Base-by-base conservation (phyloP, 768 basidiomycete genomes). In the Plicaturopsis crispa region DNA sequence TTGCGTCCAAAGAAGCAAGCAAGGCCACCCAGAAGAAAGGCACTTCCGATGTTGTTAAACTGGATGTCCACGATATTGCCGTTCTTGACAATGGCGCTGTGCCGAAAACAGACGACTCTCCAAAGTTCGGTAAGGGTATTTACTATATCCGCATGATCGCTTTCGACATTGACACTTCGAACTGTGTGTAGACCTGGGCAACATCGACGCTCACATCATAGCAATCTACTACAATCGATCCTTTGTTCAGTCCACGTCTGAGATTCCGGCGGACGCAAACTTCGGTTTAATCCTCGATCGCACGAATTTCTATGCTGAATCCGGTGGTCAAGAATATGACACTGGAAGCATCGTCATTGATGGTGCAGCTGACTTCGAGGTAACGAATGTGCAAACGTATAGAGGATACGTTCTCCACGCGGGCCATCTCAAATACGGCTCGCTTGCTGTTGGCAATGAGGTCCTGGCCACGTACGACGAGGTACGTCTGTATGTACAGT, bases 311-410 rank as follows among this genome's bases (percentile, higher is more conserved):
- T 99, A 99, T 46, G 93, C 96, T 5, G 96, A 99, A 63, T 74
- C 90, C 24, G 96, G 96, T 51, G 96, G 96, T 19, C 96, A 99
- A 56, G 94, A 98, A 62, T 80, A 87, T 51, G 96, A 99, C 56
- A 97, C 89, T 0, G 96, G 96, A 39, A 87, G 84, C 49, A 88
- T 99, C 46, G 80, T 91, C 19, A 84, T 97, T 38, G 94, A 96
- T 45, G 93, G 84, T 30, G 67, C 78, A 43, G 82, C 87, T 23
- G 91, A 96, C 57, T 99, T 98, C 57, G 81, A 87, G 54, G 96
- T 99, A 35, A 76, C 75, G 33, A 86, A 98, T 50, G 92, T 94
- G 6, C 94, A 98, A 59, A 79, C 79, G 4, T 98, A 81, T 65
- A 97, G 81, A 51, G 96, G 96, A 43, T 98, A 98, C 56, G 89